A percentile compares a stretch with the other conserved stretches of the same genome.
Evolutionary conservation across 2,329 filamentous ascomycete species (phyloP).

Genomic region (Aspergillus sp.): DNA sequence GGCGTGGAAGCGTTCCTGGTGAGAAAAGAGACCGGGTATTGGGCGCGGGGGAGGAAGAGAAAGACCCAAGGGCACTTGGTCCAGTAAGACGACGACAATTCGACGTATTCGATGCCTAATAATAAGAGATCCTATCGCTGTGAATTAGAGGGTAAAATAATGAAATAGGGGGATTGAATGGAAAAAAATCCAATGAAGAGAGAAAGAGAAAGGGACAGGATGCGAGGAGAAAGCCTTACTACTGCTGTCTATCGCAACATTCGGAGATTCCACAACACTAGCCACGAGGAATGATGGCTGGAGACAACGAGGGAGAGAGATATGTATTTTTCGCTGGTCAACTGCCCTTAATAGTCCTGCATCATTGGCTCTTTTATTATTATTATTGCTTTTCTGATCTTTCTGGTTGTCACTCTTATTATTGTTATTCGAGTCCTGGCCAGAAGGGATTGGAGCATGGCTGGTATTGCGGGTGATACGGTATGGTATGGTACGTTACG

Average conservation of each 20-base stretch:
- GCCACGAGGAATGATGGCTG: too few species aligned
- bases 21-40: neutral
- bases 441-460: neutral
- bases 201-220: constrained; percentile 6
- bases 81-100: neutral
- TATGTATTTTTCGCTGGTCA: too few species aligned
- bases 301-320: too few species aligned
- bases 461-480: neutral
- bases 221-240: constrained; percentile 4
- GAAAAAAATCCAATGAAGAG: constrained; percentile 5
- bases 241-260: neutral
- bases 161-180: neutral
- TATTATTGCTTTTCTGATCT: neutral
- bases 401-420: neutral
- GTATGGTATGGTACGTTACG: neutral
- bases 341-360: too few species aligned
- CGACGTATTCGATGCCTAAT: neutral
- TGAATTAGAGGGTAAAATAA: neutral
- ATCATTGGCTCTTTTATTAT: neutral
- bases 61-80: neutral
- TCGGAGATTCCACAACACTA: neutral
- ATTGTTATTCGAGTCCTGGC: neutral
- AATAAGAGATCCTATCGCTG: too few species aligned
- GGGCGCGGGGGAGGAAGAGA: neutral
- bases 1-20: neutral